These are phyloP conservation scores for Lactifluus echinatus DNA, from an alignment of 768 basidiomycete species.

Conservation along the genomic window DNA sequence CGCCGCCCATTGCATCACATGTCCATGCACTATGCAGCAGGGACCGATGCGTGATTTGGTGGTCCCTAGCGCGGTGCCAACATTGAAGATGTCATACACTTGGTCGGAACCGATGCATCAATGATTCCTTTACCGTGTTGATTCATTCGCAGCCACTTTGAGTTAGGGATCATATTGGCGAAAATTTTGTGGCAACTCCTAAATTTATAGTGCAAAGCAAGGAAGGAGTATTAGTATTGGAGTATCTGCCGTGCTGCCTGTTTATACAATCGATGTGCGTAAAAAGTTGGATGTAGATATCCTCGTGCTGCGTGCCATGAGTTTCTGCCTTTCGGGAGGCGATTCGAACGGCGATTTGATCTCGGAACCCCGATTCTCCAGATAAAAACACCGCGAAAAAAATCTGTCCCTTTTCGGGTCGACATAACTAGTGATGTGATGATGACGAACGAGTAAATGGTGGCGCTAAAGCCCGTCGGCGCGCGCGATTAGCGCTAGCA, in stretches of 20 bases:
- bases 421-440: no score
- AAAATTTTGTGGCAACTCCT: neutral
- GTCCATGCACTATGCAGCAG: neutral
- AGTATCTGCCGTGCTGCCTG: no score
- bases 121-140: neutral
- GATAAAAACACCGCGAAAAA: neutral
- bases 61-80: neutral
- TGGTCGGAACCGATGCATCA: neutral
- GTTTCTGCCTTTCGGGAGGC: no score
- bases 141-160: neutral
- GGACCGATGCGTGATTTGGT: neutral
- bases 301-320: no score
- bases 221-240: no score
- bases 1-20: neutral
- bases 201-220: neutral
- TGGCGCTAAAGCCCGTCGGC: neutral
- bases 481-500: no score
- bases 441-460: neutral
- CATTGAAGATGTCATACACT: neutral
- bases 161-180: neutral
- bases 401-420: neutral
- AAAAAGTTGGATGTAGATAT: no score
- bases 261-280: neutral
- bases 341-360: no score
- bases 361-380: neutral